Evolutionary conservation across 257 asterid genomes (phyloP), one percentile per base, ranked within the genome.

Genomic region (Mentha longifolia): DNA sequence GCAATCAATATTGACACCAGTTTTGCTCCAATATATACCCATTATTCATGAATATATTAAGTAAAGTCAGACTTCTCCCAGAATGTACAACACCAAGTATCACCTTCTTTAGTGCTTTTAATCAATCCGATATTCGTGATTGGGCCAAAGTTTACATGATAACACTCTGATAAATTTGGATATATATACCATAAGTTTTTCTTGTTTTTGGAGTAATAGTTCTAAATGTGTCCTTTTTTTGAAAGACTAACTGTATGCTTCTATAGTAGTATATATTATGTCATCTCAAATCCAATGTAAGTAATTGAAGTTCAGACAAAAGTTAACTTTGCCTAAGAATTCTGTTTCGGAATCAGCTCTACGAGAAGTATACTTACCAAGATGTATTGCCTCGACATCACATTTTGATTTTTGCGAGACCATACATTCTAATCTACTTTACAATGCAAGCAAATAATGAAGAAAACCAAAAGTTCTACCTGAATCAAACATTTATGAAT

Each of bases 91-190:
- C 11, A 30, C 47, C 68, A 57, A 28, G 25, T 7, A 58, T 31
- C 61, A 30, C 71, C 42, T 28, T 52, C 59, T 66, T 17, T 15
- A 43, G 51, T 50, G 7, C 39, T 60, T 71, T 46, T 25, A 6
- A 25, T 10, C 41, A 47, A 49, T 8, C 31, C 19, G 65, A 14
- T 33, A 12, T 47, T 43, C 9, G 52, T 9, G 2, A 6, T 20
- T 6, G 13, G 19, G 63, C 20, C 13, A 19, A 12, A 71, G 54
- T 35, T 59, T 5, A 49, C 6, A 46, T 47, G 46, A 37, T 51
- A 64, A 50, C 51, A 50, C 25, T 22, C 37, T 8, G n/a, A 33
- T 10, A 64, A 7, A 1, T 33, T 4, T 33, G 37, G 37, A 22
- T 2, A 22, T 12, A 22, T 2, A 22, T 12, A 45, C 68, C 11